These are phyloP conservation scores for Inga oerstediana DNA, from an alignment of 306 rosid species.

Conservation along the genomic window DNA sequence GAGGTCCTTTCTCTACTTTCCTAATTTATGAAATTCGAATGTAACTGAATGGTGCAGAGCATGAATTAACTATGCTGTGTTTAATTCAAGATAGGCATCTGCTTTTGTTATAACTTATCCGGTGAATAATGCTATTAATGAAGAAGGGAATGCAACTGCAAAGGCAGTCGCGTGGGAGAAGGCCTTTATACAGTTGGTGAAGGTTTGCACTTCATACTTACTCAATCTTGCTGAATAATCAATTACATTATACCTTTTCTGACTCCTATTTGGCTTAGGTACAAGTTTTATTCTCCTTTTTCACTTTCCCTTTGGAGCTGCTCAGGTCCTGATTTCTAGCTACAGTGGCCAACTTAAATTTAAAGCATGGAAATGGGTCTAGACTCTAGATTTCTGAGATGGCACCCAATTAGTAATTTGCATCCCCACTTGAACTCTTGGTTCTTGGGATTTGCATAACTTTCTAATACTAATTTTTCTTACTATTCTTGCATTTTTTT, in stretches of 20 bases:
- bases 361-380: constrained; percentile 10
- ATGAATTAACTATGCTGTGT: constrained; percentile 40
- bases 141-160: constrained; percentile 68
- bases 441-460: neutral
- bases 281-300: constrained; percentile 1
- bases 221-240: neutral
- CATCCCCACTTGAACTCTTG: neutral
- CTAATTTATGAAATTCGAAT: constrained; percentile 33
- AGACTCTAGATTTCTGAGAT: constrained; percentile 1
- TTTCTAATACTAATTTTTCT: neutral
- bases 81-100: constrained; percentile 74
- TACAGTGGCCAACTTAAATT: constrained; percentile 19
- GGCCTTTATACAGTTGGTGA: constrained; percentile 81
- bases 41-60: constrained; percentile 25
- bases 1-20: constrained; percentile 59
- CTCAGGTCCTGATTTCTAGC: constrained; percentile 23
- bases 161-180: constrained; percentile 97
- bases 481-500: constrained; percentile 27
- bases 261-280: constrained; percentile 14
- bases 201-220: constrained; percentile 59
- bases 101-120: constrained; percentile 90
- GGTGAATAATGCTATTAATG: constrained; percentile 76
- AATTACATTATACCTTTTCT: neutral
- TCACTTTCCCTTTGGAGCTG: constrained; percentile 18
- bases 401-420: neutral